Base-by-base conservation (phyloP, 2,329 filamentous ascomycete genomes). In the Penicillium sp. region DNA sequence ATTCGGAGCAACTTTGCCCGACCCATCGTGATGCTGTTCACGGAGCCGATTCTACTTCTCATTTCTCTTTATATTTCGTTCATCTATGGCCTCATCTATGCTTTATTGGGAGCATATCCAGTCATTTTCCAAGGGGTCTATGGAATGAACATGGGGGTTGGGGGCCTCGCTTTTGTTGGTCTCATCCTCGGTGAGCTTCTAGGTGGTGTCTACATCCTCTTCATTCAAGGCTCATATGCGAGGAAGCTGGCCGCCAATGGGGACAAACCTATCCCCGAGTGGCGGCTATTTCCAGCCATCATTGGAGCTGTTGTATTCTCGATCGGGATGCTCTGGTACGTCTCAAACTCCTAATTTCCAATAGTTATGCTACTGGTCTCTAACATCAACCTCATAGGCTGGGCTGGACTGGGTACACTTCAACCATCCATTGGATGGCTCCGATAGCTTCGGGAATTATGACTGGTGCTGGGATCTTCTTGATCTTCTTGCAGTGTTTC, bases 101-200 rank as follows among this genome's bases (percentile, higher is more conserved):
- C 66, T 4, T 70, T 73, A 38, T 48, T 75, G n/a, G 71, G 64
- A 0, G 70, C 69, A 14, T 75, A 71, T 45, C 72, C 68, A 0
- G 64, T 70, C 29, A 68, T 73, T 5, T 75, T 71, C 49, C 65
- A 73, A 47, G 53, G 64, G 82, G 57, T 69, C 2, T 58, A 71
- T 38, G 61, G 60, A 61, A 88, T 93, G 76, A 83, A 74, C 24
- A 68, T 80, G 3, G 91, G 92, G 48, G 74, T 89, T n/a, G 83
- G 86, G 2, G 91, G 91, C 1, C 81, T 96, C 4, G 86, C 90
- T 4, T 96, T 91, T 73, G 89, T 96, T 64, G 92, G 91, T 49
- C 89, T 96, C 84, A 84, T 94, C 49, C 62, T 81, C 10, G 91
- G 91, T 39, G 84, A 91, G 69, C 58, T 93, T 7, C 72, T 90